Evolutionary conservation across 2,329 filamentous ascomycete genomes (phyloP).

Genomic region (Aspergillus nomiae): DNA sequence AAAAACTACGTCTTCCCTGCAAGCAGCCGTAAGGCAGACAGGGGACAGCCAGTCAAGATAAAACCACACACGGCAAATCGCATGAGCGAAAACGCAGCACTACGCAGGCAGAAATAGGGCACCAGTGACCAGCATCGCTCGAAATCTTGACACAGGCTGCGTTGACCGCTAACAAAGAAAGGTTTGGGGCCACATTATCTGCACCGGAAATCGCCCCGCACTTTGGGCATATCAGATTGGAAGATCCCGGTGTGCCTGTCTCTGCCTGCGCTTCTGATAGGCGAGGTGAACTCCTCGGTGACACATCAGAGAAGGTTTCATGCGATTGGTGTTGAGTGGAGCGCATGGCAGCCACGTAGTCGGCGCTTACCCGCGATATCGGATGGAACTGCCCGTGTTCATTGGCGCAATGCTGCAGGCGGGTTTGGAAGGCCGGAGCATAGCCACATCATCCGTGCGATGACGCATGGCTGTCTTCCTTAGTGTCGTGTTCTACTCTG

Average conservation of each 20-base stretch:
- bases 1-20: not conserved
- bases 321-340: not conserved
- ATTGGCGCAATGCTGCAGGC: not conserved
- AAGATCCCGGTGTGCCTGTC: not conserved
- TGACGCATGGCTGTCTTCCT: not conserved
- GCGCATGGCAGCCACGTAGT: conserved; percentile 3
- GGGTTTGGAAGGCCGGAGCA: not conserved
- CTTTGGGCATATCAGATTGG: conserved; percentile 1
- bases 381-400: not conserved
- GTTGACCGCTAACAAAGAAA: not conserved
- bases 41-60: no score
- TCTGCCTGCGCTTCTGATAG: not conserved
- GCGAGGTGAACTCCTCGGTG: not conserved
- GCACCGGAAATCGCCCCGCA: not conserved
- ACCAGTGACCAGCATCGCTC: no score
- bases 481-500: not conserved
- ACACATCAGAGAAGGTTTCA: conserved; percentile 2
- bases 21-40: not conserved
- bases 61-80: not conserved
- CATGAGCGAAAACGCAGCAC: not conserved
- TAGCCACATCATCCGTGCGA: not conserved
- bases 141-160: not conserved
- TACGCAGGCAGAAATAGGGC: not conserved
- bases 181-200: not conserved
- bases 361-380: conserved; percentile 7